Evolutionary conservation across 2,329 filamentous ascomycete species (phyloP), one percentile per base, ranked within the genome.

Genomic region (Ophiocordyceps sinensis): DNA sequence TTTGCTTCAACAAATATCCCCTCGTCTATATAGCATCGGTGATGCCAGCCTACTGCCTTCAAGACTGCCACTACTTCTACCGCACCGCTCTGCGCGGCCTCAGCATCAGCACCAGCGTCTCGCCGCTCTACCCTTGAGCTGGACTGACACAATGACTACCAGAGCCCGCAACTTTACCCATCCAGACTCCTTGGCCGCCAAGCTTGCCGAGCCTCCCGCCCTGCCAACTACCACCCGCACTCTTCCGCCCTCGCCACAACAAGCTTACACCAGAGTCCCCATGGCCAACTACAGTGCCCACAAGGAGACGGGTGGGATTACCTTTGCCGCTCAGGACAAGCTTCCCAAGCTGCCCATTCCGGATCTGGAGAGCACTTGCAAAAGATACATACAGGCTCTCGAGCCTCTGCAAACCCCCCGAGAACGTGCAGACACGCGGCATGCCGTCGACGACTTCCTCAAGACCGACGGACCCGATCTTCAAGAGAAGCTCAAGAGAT

Each of bases 51-150:
- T 89, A 85, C 62, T 93, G 70, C 63, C 68, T 85, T 43, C 81
- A 91, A 71, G 83, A 93, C 63, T 93, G 84, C 56, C 85, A 93
- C 61, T 93, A 93, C 66, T 93, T 94, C 66, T 91, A 85, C 69
- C 85, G 85, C 70, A 93, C 81, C 62, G 83, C 85, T 58, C 68
- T 94, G 66, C 85, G 85, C 70, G 80, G 87, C 58, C 69, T 94
- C 53, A 89, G 83, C 57, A 79, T 94, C 53, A 75, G 78, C 65
- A 93, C 84, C 53, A 74, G 68, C 55, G 76, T 94, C 61, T 85
- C 82, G 50, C 79, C 82, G 51, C 68, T 85, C 41, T 86, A 85
- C 68, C 73, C 71, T 63, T 85, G 68, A 71, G 45, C 38, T 36
- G 5, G 39, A 41, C 58, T 61, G 46, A 61, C 55, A 54, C 28